Evolutionary conservation across 1,284 basidiomycete genomes (phyloP).

Genomic region (Tremellales sp.): DNA sequence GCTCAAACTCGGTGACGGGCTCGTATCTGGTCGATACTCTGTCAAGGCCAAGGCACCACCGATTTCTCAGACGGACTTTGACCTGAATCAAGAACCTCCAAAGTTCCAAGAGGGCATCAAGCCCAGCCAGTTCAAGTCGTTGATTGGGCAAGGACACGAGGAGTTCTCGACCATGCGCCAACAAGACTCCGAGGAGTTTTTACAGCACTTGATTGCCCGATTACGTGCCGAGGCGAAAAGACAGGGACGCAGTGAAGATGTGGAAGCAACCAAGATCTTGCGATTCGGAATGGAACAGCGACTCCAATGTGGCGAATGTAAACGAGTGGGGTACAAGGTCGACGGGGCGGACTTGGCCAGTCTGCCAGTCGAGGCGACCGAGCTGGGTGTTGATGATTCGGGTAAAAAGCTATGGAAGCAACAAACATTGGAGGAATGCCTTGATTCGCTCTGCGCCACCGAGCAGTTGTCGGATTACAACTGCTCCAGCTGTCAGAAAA

Average conservation of each 20-base stretch:
- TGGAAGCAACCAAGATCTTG: slow-evolving; percentile 71
- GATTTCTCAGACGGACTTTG: slow-evolving; percentile 31
- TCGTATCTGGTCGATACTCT: slow-evolving; percentile 88
- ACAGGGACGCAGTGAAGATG: slow-evolving; percentile 35
- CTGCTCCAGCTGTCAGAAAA: slow-evolving; percentile 61
- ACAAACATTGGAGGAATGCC: slow-evolving; percentile 64
- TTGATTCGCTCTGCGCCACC: slow-evolving; percentile 62
- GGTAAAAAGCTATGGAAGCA: slow-evolving; percentile 64
- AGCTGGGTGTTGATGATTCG: slow-evolving; percentile 57
- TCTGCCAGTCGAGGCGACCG: slow-evolving; percentile 68
- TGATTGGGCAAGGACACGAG: slow-evolving; percentile 86
- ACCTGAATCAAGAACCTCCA: slow-evolving; percentile 26
- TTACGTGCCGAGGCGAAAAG: slow-evolving; percentile 65
- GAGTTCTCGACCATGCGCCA: slow-evolving; percentile 97
- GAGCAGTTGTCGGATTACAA: slow-evolving; percentile 67
- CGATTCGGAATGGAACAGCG: slow-evolving; percentile 80
- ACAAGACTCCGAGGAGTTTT: slow-evolving; percentile 95
- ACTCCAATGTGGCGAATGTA: slow-evolving; percentile 75
- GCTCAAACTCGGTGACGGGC: slow-evolving; percentile 85
- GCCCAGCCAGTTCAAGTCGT: slow-evolving; percentile 79
- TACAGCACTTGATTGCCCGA: slow-evolving; percentile 70
- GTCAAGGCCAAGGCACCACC: slow-evolving; percentile 53
- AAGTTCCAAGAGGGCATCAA: slow-evolving; percentile 81
- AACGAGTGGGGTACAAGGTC: slow-evolving; percentile 80
- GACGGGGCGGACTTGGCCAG: slow-evolving; percentile 75